Conservation (phyloP, 768 basidiomycete species). For the Mycena olivaceomarginata region DNA sequence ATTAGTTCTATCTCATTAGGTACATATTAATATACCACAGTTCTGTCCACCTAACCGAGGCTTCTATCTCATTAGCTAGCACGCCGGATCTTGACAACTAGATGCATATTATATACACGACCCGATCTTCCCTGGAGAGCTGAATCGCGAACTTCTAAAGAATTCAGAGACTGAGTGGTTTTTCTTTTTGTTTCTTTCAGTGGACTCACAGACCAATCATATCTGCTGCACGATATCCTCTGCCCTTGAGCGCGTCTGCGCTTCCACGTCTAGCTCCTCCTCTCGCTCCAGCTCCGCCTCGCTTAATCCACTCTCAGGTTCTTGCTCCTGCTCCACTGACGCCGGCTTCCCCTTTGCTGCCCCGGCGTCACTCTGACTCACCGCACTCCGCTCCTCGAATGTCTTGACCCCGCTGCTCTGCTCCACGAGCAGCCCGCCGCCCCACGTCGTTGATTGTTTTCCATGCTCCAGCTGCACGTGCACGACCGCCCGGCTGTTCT, state of each 20-base stretch:
- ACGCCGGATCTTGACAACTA: no score
- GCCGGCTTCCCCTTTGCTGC: no score
- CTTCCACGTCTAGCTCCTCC: not conserved
- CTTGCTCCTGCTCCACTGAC: not conserved
- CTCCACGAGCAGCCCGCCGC: not conserved
- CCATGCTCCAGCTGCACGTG: conserved; percentile 2
- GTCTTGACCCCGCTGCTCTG: not conserved
- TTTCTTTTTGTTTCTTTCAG: not conserved
- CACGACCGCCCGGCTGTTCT: not conserved
- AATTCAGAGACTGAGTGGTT: no score
- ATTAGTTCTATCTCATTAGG: not conserved
- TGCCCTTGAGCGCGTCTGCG: conserved; percentile 6
- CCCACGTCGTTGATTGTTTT: not conserved
- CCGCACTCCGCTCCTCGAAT: no score
- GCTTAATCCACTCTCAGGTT: not conserved
- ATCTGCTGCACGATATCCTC: no score
- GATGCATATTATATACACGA: no score
- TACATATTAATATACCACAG: not conserved
- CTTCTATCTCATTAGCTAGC: no score
- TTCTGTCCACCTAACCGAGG: not conserved
- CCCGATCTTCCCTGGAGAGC: no score
- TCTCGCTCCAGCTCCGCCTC: not conserved
- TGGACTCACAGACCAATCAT: no score
- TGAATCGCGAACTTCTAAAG: no score
- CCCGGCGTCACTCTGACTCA: no score